Evolutionary conservation across 2,329 filamentous ascomycete genomes (phyloP), one percentile per base, ranked within the genome.

Genomic region (Lachnellula arida): DNA sequence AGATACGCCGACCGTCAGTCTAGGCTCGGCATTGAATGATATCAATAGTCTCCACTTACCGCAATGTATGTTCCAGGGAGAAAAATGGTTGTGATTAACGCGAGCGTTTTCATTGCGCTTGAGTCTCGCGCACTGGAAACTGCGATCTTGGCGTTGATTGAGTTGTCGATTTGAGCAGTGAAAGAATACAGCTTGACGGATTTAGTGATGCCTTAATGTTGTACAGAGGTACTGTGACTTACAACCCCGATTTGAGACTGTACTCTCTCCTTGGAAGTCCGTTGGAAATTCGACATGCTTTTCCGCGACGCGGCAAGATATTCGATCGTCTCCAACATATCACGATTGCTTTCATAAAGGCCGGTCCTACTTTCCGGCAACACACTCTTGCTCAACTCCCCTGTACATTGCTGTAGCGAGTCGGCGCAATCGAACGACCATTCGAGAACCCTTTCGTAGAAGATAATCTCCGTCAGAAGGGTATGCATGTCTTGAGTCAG

Each of bases 41-140:
- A 11, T 51, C 19, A 39, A 34, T 15, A 40, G 12, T 19, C 6
- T 14, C 19, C 5, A 25, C 35, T 25, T 40, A 54, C 51, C n/a
- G 81, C 77, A 14, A 85, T 74, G 60, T 79, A 82, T 1, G 81
- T 84, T 1, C 81, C 81, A 0, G 82, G 82, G 4, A 85, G 71
- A 61, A 85, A 85, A 32, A 85, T 55, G 80, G 43, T 46, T 11
- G 42, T 49, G 8, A 58, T 43, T 14, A 58, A 6, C 11, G 56
- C 48, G 7, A 58, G 23, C 5, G 56, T 52, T 53, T 55, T 58
- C 81, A 84, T 84, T 48, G 54, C 54, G 17, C 43, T 52, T 15
- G 49, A 52, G 42, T 56, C 54, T 23, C 49, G 22, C 4, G 35
- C 39, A 23, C 34, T 49, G 7, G 49, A 52, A 9, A 56, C 48